Evolutionary conservation across 2,329 filamentous ascomycete genomes (phyloP).

Genomic region (Phyllosticta citriasiana): DNA sequence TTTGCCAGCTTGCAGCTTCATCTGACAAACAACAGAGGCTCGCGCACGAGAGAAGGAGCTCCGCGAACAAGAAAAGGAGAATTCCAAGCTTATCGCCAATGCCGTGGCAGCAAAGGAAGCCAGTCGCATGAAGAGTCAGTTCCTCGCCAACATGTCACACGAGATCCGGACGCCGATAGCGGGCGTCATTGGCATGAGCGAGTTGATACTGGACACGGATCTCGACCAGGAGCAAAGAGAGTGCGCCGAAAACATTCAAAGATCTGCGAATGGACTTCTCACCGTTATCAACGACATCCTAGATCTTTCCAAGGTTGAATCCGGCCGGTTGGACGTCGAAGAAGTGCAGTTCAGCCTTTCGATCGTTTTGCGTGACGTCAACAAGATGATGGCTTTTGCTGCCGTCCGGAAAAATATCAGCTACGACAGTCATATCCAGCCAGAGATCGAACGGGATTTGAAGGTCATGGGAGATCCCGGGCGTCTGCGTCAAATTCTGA

Average conservation of each 20-base stretch:
- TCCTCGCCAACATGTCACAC: constrained; percentile 73
- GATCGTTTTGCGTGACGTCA: constrained; percentile 66
- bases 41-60: constrained; percentile 55
- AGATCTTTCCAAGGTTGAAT: constrained; percentile 81
- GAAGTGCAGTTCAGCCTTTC: constrained; percentile 71
- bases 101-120: constrained; percentile 72
- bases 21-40: constrained; percentile 37
- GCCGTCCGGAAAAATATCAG: constrained; percentile 69
- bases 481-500: constrained; percentile 72
- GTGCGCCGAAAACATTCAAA: constrained; percentile 67
- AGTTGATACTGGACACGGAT: constrained; percentile 59
- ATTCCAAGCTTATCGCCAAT: constrained; percentile 60
- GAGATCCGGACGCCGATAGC: constrained; percentile 71
- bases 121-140: constrained; percentile 69
- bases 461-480: constrained; percentile 82
- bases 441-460: constrained; percentile 54
- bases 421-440: constrained; percentile 56
- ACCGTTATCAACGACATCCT: constrained; percentile 88
- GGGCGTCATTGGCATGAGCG: constrained; percentile 71
- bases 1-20: not conserved
- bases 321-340: constrained; percentile 65
- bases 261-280: constrained; percentile 69
- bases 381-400: constrained; percentile 79
- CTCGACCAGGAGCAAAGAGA: constrained; percentile 63
- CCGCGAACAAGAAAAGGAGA: constrained; percentile 56